These are phyloP conservation scores for Aspergillus incahuasiensis DNA, from an alignment of 495 filamentous ascomycete species.

Conservation along the genomic window DNA sequence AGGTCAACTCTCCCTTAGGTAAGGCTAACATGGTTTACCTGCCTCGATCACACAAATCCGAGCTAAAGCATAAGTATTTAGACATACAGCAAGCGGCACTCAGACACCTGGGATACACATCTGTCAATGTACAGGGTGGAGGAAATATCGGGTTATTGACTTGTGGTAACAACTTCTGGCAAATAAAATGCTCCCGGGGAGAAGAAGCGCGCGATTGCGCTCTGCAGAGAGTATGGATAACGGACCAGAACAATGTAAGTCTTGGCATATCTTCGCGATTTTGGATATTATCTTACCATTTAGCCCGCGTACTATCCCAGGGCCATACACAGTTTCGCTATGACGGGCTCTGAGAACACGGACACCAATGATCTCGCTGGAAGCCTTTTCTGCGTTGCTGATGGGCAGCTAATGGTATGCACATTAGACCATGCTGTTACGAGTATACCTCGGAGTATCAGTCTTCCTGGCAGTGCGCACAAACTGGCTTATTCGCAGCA, in stretches of 20 bases:
- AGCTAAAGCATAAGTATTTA: slow-evolving; percentile 12
- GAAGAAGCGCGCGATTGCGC: slow-evolving; percentile 21
- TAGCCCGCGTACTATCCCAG: slow-evolving; percentile 41
- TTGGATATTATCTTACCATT: slow-evolving; percentile 9
- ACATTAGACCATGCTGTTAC: slow-evolving; percentile 29
- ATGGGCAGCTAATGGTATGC: slow-evolving; percentile 38
- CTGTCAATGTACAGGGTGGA: slow-evolving; percentile 31
- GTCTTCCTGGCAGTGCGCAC: slow-evolving; percentile 38
- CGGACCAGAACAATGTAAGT: slow-evolving; percentile 43
- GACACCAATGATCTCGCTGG: slow-evolving; percentile 17
- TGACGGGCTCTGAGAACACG: slow-evolving; percentile 16
- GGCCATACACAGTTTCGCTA: slow-evolving; percentile 30
- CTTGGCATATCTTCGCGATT: not conserved
- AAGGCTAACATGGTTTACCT: slow-evolving; percentile 2
- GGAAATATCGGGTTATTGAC: slow-evolving; percentile 29
- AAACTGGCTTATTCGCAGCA: slow-evolving; percentile 39
- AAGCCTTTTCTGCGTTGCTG: slow-evolving; percentile 41
- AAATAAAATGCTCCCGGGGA: slow-evolving; percentile 24
- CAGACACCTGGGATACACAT: slow-evolving; percentile 33
- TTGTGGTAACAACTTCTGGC: slow-evolving; percentile 42
- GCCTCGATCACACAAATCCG: no score
- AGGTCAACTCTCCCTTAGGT: slow-evolving; percentile 23
- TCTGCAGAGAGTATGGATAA: slow-evolving; percentile 39
- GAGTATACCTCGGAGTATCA: slow-evolving; percentile 41
- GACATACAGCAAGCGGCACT: slow-evolving; percentile 27